These are phyloP conservation scores for Phytophthora sansomeana DNA, from an alignment of 352 stramenopile genomes.

Conservation along the genomic window DNA sequence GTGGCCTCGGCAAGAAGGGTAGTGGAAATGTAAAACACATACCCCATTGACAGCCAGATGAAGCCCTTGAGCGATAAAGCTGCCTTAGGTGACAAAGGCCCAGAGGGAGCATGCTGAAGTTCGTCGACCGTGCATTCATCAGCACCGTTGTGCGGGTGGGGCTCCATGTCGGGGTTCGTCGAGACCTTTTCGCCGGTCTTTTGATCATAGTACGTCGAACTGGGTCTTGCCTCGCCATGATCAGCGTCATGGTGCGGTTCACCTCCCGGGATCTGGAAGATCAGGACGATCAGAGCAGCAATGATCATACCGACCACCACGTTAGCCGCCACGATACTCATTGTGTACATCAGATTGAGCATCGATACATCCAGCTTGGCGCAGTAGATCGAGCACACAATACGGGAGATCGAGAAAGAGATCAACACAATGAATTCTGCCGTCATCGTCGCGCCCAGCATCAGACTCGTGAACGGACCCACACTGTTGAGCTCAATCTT, in stretches of 20 bases:
- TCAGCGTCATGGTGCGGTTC: constrained; percentile 15
- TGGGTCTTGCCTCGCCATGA: neutral
- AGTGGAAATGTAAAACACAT: constrained; percentile 65
- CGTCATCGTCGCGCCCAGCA: constrained; percentile 74
- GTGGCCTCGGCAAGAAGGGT: constrained; percentile 48
- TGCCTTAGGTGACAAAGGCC: constrained; percentile 1
- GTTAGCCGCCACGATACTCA: constrained; percentile 62
- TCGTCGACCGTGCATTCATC: constrained; percentile 40
- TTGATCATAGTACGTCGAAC: constrained; percentile 26
- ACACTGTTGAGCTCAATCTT: constrained; percentile 81
- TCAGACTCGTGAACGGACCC: constrained; percentile 75
- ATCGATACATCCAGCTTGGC: constrained; percentile 60
- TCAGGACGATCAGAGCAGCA: constrained; percentile 49
- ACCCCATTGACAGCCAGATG: constrained; percentile 71
- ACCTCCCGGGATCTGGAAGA: constrained; percentile 62
- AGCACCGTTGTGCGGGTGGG: constrained; percentile 63
- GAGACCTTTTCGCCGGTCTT: constrained; percentile 34
- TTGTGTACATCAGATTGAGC: constrained; percentile 60
- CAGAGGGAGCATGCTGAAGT: neutral
- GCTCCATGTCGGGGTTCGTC: constrained; percentile 35
- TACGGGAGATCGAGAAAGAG: constrained; percentile 69
- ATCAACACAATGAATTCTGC: constrained; percentile 78
- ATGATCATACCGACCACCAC: constrained; percentile 55
- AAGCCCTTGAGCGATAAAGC: constrained; percentile 67
- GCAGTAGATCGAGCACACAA: constrained; percentile 72